phyloP scores from a whole-genome alignment of 2,329 filamentous ascomycete genomes.

The Apiospora phragmitis region DNA sequence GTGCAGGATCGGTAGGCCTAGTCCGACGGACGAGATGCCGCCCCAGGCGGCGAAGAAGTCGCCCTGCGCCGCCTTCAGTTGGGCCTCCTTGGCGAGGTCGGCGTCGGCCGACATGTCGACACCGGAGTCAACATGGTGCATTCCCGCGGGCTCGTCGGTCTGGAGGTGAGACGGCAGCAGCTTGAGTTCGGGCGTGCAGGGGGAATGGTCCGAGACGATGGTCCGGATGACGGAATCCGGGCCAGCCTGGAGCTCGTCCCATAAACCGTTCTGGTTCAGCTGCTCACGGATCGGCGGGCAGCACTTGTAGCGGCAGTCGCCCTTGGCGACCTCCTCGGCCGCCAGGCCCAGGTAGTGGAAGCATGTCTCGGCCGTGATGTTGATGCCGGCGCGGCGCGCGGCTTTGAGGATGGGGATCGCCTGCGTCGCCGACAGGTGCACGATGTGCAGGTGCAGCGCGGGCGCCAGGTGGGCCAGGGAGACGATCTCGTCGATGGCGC shows the following conservation, averaged over 20 bases:
- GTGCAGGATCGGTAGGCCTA: conserved; percentile 89
- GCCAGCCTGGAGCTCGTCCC: conserved; percentile 70
- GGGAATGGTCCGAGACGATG: conserved; percentile 92
- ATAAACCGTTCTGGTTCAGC: conserved; percentile 81
- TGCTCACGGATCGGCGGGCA: conserved; percentile 86
- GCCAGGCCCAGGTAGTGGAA: conserved; percentile 91
- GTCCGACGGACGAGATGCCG: conserved; percentile 89
- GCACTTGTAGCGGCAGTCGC: conserved; percentile 92
- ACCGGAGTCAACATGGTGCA: conserved; percentile 54
- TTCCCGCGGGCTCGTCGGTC: conserved; percentile 33
- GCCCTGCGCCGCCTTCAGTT: conserved; percentile 46
- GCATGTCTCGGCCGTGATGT: conserved; percentile 92
- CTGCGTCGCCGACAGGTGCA: conserved; percentile 87
- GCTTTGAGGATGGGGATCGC: conserved; percentile 78
- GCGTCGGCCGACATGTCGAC: conserved; percentile 46
- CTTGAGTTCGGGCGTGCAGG: conserved; percentile 93
- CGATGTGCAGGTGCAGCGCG: conserved; percentile 84
- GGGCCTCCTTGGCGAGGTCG: conserved; percentile 36
- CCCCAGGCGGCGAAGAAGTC: conserved; percentile 98
- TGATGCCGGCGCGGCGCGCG: conserved; percentile 71
- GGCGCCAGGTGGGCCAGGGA: conserved; percentile 79
- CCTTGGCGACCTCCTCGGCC: conserved; percentile 77
- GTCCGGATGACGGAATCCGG: conserved; percentile 82
- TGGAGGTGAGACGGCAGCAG: conserved; percentile 74
- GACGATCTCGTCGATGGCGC: conserved; percentile 84